Base-by-base conservation (phyloP, 306 rosid genomes). In the Abrus precatorius region DNA sequence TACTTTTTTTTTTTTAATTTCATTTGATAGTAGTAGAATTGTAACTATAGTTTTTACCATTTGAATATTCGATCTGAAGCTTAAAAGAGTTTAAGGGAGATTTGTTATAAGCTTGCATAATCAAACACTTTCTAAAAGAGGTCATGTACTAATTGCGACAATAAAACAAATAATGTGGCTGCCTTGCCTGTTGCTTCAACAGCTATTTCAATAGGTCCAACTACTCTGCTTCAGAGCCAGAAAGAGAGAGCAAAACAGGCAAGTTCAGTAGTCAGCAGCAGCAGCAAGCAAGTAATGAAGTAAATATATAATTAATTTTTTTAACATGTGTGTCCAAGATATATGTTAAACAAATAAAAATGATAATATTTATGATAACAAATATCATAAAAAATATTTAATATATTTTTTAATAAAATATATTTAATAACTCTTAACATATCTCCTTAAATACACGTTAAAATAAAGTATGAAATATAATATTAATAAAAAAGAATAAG, bases 171-270 rank as follows among this genome's bases (percentile, higher is more conserved):
- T 11, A 28, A 4, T 32, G 13, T 28, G 71, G 72, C 33, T 80
- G 44, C 63, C 53, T 34, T 70, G 40, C 33, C 30, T 77, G 66
- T 20, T 30, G 36, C 38, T 67, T 27, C 5, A 67, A 67, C 72
- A 11, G 44, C 74, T 66, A 74, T 56, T 12, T 12, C 43, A 3
- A 65, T 28, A 64, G 32, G 55, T 9, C 59, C 59, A 52, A 38
- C 48, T 14, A 38, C 81, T 52, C 66, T 52, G 33, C 13, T 6
- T 28, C 45, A 40, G 14, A 50, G 74, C 7, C 68, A 29, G 67
- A 66, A 67, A 41, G 28, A 67, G 54, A 66, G 61, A 54, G 74
- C 38, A 12, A 52, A 63, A 27, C 43, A 50, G 7, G 65, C 6
- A 50, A 9, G 81, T 27, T 13, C 32, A 50, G 64, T 49, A 32